phyloP scores from a whole-genome alignment of 345 rosid species.

The Trapa incisa region DNA sequence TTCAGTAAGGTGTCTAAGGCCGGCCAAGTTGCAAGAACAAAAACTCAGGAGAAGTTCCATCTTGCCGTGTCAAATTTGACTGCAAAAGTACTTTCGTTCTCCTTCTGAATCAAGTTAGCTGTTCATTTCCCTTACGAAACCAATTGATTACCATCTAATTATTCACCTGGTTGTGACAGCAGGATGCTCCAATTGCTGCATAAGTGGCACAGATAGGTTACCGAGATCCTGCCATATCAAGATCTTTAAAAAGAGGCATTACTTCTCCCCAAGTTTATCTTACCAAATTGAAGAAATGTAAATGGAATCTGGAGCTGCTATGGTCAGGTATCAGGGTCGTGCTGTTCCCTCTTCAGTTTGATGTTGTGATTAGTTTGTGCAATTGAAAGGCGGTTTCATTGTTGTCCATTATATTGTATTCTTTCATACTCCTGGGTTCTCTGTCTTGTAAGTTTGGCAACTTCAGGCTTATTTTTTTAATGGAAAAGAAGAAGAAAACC shows the following conservation, averaged over 20 bases:
- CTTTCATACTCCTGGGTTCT: not conserved
- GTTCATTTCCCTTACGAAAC: not conserved
- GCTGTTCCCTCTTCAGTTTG: conserved; percentile 4
- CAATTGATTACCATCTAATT: not conserved
- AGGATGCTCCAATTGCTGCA: conserved; percentile 83
- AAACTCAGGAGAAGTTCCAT: conserved; percentile 78
- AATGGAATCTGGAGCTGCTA: not conserved
- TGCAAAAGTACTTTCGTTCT: conserved; percentile 44
- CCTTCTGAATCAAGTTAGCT: not conserved
- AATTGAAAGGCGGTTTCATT: not conserved
- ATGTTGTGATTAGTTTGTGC: conserved; percentile 4
- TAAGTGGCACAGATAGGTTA: conserved; percentile 12
- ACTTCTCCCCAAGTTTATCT: not conserved
- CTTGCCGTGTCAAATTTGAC: conserved; percentile 71
- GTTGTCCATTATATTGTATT: conserved; percentile 2
- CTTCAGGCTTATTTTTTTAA: not conserved
- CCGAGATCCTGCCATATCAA: not conserved
- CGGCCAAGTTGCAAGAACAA: conserved; percentile 75
- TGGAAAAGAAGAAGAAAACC: not conserved
- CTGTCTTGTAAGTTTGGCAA: not conserved
- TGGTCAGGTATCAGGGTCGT: conserved; percentile 8
- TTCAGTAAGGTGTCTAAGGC: conserved; percentile 81
- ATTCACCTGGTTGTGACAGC: conserved; percentile 10
- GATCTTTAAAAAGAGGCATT: not conserved
- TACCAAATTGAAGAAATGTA: not conserved